These are phyloP conservation scores for Ustilago crameri DNA, from an alignment of 1,284 basidiomycete species.

Conservation along the genomic window DNA sequence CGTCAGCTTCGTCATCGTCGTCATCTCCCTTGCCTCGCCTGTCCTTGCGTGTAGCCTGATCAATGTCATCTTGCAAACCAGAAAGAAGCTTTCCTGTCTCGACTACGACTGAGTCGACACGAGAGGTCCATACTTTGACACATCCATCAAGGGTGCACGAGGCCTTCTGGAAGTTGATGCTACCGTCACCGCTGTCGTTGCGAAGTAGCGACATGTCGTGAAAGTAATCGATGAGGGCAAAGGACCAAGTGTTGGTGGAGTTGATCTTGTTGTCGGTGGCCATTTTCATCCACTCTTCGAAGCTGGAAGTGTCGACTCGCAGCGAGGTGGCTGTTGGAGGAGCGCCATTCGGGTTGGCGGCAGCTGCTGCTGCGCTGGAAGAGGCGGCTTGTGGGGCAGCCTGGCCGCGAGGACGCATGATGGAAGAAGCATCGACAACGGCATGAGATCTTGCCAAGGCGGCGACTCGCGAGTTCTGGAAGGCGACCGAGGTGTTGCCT, in stretches of 20 bases:
- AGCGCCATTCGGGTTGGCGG: constrained; percentile 13
- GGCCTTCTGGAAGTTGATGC: constrained; percentile 97
- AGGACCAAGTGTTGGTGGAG: constrained; percentile 95
- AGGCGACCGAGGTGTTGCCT: constrained; percentile 40
- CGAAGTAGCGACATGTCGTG: constrained; percentile 95
- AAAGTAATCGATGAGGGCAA: constrained; percentile 98
- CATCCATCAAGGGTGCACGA: constrained; percentile 97
- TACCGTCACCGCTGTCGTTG: constrained; percentile 65
- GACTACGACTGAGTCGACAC: constrained; percentile 95
- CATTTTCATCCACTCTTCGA: constrained; percentile 99
- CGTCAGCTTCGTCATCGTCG: constrained; percentile 70
- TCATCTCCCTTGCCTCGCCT: constrained; percentile 68
- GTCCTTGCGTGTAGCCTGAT: constrained; percentile 38
- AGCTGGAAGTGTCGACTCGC: constrained; percentile 65
- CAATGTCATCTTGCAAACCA: constrained; percentile 78
- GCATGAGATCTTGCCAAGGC: constrained; percentile 46
- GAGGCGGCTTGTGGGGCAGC: constrained; percentile 4
- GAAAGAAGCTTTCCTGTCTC: constrained; percentile 95
- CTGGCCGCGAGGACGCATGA: constrained; percentile 47
- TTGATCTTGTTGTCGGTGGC: constrained; percentile 99
- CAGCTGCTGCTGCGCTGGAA: constrained; percentile 10
- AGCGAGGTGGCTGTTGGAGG: constrained; percentile 38
- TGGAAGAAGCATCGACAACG: constrained; percentile 41
- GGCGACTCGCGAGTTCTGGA: constrained; percentile 44
- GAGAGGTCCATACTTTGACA: constrained; percentile 99